Evolutionary conservation across 768 basidiomycete species (phyloP).

Genomic region (Pisolithus microcarpus): DNA sequence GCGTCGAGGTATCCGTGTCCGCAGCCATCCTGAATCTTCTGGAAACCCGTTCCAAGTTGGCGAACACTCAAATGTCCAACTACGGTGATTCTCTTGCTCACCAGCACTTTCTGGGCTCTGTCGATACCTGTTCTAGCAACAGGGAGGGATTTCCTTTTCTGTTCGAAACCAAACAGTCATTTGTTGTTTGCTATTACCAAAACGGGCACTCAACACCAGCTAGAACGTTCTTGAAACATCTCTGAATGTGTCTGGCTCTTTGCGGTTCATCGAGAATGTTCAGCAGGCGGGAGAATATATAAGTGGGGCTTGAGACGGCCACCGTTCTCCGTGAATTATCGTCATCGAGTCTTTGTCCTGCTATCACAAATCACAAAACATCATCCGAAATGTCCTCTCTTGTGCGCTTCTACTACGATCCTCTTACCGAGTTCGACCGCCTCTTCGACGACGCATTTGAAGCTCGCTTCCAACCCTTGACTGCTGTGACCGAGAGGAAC

Average conservation of each 20-base stretch:
- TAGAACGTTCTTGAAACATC: background rate
- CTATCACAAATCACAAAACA: background rate
- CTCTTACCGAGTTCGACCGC: constrained; percentile 38
- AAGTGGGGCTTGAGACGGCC: background rate
- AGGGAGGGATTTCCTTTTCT: background rate
- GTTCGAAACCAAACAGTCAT: background rate
- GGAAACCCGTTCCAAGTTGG: no score
- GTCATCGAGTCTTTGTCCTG: background rate
- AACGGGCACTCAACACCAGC: background rate
- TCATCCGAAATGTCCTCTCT: constrained; percentile 16
- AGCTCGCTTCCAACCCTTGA: constrained; percentile 17
- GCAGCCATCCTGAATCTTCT: no score
- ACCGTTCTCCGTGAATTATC: no score
- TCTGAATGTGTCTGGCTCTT: no score
- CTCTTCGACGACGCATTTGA: constrained; percentile 34
- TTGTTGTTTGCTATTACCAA: background rate
- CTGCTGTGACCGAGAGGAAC: constrained; percentile 2
- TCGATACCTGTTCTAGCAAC: background rate
- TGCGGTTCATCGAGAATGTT: background rate
- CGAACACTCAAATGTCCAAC: no score
- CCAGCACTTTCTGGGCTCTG: no score
- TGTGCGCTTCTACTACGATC: constrained; percentile 28
- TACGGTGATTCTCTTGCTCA: no score
- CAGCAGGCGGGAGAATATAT: background rate
- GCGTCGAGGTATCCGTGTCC: no score